These are phyloP conservation scores for Ganoderma lucidum DNA, from an alignment of 1,284 basidiomycete species.

Conservation along the genomic window DNA sequence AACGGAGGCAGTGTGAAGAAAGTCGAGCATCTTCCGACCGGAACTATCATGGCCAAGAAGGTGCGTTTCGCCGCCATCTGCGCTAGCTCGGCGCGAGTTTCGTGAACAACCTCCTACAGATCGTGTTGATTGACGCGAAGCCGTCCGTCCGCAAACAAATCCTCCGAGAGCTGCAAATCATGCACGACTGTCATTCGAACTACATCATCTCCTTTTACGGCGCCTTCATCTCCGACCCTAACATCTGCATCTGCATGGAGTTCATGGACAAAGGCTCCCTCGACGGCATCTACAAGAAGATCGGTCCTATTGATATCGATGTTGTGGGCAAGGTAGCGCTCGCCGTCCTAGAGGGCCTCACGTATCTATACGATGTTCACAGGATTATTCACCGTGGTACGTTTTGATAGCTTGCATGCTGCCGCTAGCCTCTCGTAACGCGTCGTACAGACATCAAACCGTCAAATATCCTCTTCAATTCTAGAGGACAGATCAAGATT, in stretches of 20 bases:
- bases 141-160: constrained; percentile 98
- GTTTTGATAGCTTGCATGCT: constrained; percentile 11
- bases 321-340: constrained; percentile 92
- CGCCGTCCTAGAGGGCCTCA: constrained; percentile 92
- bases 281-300: constrained; percentile 94
- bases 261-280: constrained; percentile 93
- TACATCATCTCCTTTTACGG: constrained; percentile 98
- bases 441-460: constrained; percentile 95
- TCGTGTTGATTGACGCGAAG: constrained; percentile 98
- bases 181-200: constrained; percentile 94
- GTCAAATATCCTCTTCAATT: constrained; percentile 96
- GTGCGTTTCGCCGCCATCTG: constrained; percentile 51
- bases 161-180: constrained; percentile 95
- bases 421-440: not conserved
- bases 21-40: constrained; percentile 92
- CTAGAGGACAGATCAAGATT: constrained; percentile 95
- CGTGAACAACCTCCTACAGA: constrained; percentile 55
- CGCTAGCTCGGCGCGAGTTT: constrained; percentile 7
- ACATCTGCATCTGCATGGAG: constrained; percentile 99
- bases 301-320: constrained; percentile 89
- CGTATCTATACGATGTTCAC: constrained; percentile 98
- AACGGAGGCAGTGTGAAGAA: constrained; percentile 98
- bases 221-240: constrained; percentile 94
- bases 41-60: constrained; percentile 95
- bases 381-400: constrained; percentile 98